Conservation (phyloP, 345 rosid species). For the Pistacia atlantica region DNA sequence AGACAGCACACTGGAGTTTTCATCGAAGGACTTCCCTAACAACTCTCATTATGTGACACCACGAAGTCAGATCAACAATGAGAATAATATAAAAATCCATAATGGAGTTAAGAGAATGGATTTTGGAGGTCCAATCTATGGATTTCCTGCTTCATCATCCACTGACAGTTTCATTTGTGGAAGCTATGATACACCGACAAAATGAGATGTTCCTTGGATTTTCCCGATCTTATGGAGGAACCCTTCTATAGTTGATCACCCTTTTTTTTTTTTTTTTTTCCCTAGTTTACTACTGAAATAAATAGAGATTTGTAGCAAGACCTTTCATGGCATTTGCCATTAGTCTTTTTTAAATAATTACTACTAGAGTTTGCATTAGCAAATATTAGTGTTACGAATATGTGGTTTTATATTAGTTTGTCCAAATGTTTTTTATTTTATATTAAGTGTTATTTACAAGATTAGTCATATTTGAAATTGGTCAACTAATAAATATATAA, state of each 20-base stretch:
- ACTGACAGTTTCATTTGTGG: slow-evolving; percentile 54
- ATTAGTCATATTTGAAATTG: no score
- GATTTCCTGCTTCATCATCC: slow-evolving; percentile 30
- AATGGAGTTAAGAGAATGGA: slow-evolving; percentile 25
- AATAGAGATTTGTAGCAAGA: neutral
- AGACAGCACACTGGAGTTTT: slow-evolving; percentile 27
- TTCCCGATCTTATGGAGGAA: slow-evolving; percentile 65
- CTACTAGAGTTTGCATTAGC: no score
- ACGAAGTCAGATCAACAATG: slow-evolving; percentile 1
- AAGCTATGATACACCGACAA: slow-evolving; percentile 62
- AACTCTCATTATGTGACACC: slow-evolving; percentile 18
- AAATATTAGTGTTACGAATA: no score
- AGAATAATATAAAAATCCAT: neutral
- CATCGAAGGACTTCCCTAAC: slow-evolving; percentile 30
- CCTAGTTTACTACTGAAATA: neutral
- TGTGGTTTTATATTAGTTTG: no score
- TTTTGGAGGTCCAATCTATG: slow-evolving; percentile 8
- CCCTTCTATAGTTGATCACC: slow-evolving; percentile 34
- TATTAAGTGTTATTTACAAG: no score
- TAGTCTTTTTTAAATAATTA: no score
- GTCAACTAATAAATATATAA: no score
- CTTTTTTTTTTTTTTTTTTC: neutral
- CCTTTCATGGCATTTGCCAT: neutral
- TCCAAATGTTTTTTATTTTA: no score
- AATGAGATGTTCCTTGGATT: slow-evolving; percentile 67